A percentile compares a stretch with the other conserved stretches of the same genome.
Evolutionary conservation across 1,284 basidiomycete genomes (phyloP).

Genomic region (Ceratobasidium sp.): DNA sequence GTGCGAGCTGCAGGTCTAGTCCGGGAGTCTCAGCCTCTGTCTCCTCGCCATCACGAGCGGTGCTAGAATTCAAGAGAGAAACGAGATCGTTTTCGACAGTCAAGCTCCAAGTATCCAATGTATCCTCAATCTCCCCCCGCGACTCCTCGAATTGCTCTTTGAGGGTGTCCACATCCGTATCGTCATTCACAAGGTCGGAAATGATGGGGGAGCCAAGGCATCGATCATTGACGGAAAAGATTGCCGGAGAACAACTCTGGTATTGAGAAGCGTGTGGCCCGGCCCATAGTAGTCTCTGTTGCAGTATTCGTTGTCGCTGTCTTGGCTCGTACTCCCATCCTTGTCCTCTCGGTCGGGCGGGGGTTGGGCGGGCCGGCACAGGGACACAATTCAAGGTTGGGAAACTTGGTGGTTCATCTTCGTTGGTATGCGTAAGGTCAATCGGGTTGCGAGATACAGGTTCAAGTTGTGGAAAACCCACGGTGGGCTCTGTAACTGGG

Average conservation of each 20-base stretch:
- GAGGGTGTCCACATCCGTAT: neutral
- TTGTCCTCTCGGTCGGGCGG: conserved; percentile 3
- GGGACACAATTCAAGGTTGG: conserved; percentile 32
- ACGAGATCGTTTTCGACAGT: neutral
- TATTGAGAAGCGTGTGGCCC: too few relatives aligned
- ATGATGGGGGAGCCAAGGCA: neutral
- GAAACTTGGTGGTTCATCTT: conserved; percentile 19
- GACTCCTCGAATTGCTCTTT: conserved; percentile 7
- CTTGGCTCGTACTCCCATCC: too few relatives aligned
- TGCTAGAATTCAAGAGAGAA: neutral
- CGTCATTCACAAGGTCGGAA: neutral
- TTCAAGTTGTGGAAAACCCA: conserved; percentile 21
- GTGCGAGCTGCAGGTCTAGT: neutral
- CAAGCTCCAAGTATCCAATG: neutral
- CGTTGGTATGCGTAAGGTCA: conserved; percentile 18
- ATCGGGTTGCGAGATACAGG: conserved; percentile 24
- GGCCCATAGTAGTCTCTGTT: too few relatives aligned
- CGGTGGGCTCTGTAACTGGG: neutral
- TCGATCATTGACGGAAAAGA: too few relatives aligned
- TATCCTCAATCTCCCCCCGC: neutral
- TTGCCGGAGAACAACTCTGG: too few relatives aligned
- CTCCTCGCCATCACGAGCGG: neutral
- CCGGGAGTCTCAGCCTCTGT: too few relatives aligned
- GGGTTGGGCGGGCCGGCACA: conserved; percentile 24
- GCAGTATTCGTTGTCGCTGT: too few relatives aligned